Evolutionary conservation across 148 eudicot genomes (phyloP).

Genomic region (Spergularia marina): DNA sequence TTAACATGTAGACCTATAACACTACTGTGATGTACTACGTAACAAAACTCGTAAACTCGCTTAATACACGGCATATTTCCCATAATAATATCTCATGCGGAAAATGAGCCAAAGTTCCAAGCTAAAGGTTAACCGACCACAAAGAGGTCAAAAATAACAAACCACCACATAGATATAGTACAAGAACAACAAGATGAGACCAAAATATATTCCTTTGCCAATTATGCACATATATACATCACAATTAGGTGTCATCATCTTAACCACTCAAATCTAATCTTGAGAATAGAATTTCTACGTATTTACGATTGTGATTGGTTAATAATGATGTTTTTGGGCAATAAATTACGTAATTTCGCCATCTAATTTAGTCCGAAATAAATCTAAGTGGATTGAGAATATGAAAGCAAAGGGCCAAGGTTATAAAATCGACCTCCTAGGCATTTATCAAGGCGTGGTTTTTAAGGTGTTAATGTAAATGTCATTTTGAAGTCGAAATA

Average conservation of each 20-base stretch:
- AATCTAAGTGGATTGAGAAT: no score
- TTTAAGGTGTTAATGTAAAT: no score
- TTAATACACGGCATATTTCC: no score
- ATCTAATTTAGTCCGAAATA: no score
- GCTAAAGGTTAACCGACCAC: neutral
- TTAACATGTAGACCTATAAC: no score
- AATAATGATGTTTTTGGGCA: neutral
- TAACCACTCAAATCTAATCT: neutral
- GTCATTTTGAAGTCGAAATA: neutral
- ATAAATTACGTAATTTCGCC: neutral
- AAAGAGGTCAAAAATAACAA: neutral
- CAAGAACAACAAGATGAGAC: slow-evolving; percentile 3
- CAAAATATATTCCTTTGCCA: neutral
- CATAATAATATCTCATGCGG: neutral
- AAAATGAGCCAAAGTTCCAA: neutral
- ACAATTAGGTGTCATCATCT: slow-evolving; percentile 8
- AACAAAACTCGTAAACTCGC: no score
- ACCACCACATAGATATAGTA: neutral
- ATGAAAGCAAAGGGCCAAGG: no score
- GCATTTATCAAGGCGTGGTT: no score
- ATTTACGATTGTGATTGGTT: slow-evolving; percentile 14
- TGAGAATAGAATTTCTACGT: neutral
- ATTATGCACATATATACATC: neutral
- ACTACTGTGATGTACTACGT: no score
- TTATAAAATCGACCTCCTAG: no score